Evolutionary conservation across 2,329 filamentous ascomycete genomes (phyloP).

Genomic region (Teratosphaeria epicoccoides): DNA sequence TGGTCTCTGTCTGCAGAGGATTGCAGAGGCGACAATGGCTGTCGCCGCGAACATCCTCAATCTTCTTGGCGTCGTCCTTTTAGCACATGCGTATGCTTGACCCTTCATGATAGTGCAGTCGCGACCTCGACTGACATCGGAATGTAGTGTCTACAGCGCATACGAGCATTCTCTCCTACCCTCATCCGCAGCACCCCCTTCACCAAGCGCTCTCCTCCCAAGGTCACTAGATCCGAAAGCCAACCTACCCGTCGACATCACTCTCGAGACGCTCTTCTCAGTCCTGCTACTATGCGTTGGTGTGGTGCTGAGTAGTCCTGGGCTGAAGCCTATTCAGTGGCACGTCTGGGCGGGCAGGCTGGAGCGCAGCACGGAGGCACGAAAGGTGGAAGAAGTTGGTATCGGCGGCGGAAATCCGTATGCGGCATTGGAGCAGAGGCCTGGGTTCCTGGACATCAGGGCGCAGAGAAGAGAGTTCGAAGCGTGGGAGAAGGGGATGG

Average conservation of each 20-base stretch:
- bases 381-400: slow-evolving; percentile 48
- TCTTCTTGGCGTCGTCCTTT: slow-evolving; percentile 62
- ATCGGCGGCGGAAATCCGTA: slow-evolving; percentile 76
- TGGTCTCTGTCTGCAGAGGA: neutral
- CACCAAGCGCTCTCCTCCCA: slow-evolving; percentile 15
- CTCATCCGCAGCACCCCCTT: slow-evolving; percentile 33
- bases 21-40: neutral
- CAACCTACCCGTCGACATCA: slow-evolving; percentile 70
- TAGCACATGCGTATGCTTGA: slow-evolving; percentile 70
- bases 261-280: slow-evolving; percentile 72
- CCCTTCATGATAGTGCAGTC: neutral
- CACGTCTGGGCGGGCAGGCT: slow-evolving; percentile 73
- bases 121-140: slow-evolving; percentile 13
- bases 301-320: slow-evolving; percentile 66
- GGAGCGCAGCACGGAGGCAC: slow-evolving; percentile 53
- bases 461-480: slow-evolving; percentile 56
- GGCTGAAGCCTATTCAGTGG: slow-evolving; percentile 77
- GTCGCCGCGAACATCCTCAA: slow-evolving; percentile 51
- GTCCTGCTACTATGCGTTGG: slow-evolving; percentile 73
- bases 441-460: slow-evolving; percentile 80
- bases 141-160: slow-evolving; percentile 78
- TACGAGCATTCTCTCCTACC: slow-evolving; percentile 75
- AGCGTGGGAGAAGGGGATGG: slow-evolving; percentile 30
- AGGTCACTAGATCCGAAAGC: slow-evolving; percentile 27
- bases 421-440: slow-evolving; percentile 63